phyloP scores from a whole-genome alignment of 2,329 filamentous ascomycete genomes.

The Penicillium hordei region DNA sequence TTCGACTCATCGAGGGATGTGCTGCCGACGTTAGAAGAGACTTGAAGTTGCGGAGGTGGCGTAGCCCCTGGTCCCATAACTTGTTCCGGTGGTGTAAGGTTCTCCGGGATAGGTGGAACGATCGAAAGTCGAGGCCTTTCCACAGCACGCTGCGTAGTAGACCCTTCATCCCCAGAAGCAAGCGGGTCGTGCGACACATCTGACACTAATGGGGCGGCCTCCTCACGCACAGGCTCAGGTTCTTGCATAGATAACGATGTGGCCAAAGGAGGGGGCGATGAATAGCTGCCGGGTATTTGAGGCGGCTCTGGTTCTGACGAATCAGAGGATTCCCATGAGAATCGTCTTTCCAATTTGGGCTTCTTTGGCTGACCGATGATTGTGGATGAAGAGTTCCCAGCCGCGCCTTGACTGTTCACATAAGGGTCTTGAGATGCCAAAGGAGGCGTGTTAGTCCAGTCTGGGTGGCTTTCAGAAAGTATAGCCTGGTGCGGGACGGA shows the following conservation, averaged over 20 bases:
- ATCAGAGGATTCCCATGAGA: conserved; percentile 45
- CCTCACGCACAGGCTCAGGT: conserved; percentile 19
- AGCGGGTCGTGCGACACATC: conserved; percentile 10
- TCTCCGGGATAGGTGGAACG: conserved; percentile 28
- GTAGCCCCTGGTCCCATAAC: conserved; percentile 12
- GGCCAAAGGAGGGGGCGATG: conserved; percentile 13
- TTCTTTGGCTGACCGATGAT: conserved; percentile 16
- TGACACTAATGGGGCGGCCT: conserved; percentile 1
- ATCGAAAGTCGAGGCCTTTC: conserved; percentile 36
- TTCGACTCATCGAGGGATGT: conserved; percentile 36
- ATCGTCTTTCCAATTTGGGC: conserved; percentile 39
- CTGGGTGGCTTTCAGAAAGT: conserved; percentile 18
- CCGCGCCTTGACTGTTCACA: conserved; percentile 2
- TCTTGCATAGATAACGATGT: conserved; percentile 23
- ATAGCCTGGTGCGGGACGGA: conserved; percentile 34
- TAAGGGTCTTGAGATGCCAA: conserved; percentile 20
- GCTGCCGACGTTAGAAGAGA: conserved; percentile 14
- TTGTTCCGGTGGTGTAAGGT: conserved; percentile 17
- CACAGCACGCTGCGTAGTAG: conserved; percentile 12
- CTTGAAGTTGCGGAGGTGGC: conserved; percentile 8
- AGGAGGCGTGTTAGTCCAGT: conserved; percentile 12
- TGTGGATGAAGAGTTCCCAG: conserved; percentile 6
- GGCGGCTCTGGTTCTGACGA: conserved; percentile 16
- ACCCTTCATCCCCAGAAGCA: conserved; percentile 10
- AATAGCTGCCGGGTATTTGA: conserved; percentile 16